These are phyloP conservation scores for Syncephalastrum racemosum DNA, from an alignment of 371 early-diverging fungal genomes.

Conservation along the genomic window DNA sequence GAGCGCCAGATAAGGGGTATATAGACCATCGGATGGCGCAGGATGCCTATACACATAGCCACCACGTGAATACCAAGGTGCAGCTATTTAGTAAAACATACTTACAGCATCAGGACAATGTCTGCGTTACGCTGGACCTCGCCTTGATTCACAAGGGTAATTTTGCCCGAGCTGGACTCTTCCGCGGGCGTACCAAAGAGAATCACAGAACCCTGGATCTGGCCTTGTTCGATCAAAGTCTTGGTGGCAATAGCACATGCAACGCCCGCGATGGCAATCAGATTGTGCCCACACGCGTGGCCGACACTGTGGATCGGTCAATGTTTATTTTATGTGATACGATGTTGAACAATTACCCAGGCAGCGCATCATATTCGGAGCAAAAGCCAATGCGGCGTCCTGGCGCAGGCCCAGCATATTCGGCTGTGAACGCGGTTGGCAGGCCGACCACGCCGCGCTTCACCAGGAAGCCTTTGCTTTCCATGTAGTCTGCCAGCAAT, in stretches of 20 bases:
- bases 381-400: constrained; percentile 55
- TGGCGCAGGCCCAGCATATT: constrained; percentile 38
- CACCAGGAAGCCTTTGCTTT: constrained; percentile 55
- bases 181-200: constrained; percentile 84
- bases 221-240: constrained; percentile 51
- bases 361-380: constrained; percentile 69
- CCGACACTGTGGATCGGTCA: constrained; percentile 36
- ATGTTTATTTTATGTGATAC: constrained; percentile 17
- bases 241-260: constrained; percentile 65
- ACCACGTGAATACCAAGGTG: not conserved
- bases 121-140: constrained; percentile 67
- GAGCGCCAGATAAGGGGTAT: constrained; percentile 31
- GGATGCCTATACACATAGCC: constrained; percentile 23
- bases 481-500: constrained; percentile 55
- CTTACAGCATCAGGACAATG: constrained; percentile 72
- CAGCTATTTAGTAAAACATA: not conserved
- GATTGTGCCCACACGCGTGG: constrained; percentile 68
- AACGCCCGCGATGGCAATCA: constrained; percentile 71
- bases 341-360: constrained; percentile 43
- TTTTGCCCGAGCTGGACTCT: constrained; percentile 75
- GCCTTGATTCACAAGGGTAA: constrained; percentile 58
- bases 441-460: constrained; percentile 55
- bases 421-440: constrained; percentile 64
- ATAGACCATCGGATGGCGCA: constrained; percentile 24
- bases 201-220: constrained; percentile 60